Evolutionary conservation across 768 basidiomycete genomes (phyloP), one percentile per base, ranked within the genome.

Genomic region (Candolleomyces eurysporus): DNA sequence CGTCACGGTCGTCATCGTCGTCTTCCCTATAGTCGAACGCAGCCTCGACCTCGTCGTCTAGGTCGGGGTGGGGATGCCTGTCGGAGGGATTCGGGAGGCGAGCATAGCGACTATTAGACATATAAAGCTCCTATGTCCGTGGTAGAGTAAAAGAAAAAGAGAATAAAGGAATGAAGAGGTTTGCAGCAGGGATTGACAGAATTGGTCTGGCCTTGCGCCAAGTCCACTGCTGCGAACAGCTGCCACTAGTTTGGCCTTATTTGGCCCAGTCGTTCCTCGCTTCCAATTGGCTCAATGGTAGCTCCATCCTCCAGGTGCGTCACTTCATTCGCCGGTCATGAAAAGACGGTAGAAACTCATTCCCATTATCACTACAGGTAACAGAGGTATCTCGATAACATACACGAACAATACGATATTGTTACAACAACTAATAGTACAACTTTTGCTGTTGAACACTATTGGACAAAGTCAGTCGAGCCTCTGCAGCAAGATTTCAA

Each of bases 21-120:
- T 88, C 88, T 59, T 92, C 91, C 4, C 85, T 83, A 65, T 91
- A 89, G 71, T 88, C 88, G 65, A 95, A 95, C 2, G 94, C 92
- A 22, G 92, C 92, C 69, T 94, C 89, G 84, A 95, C 86, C 77
- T 94, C 79, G 36, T 69, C 71, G 62, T 77, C 75, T 60, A 69
- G 71, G 59, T 75, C 89, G 61, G 80, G 71, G 78, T 71, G 58
- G 80, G 75, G 50, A 73, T 76, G 69, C 83, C 82, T 17, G 79
- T 48, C 50, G 74, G 66, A 77, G 21, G 83, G 79, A 65, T 83
- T 86, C 11, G 88, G 86, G 49, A 91, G 74, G 61, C 89, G 85
- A 1, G 85, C 84, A 80, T 92, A 92, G 66, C 85, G 83, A 65
- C 78, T 81, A 36, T 36, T 36, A 66, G 86, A 71, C 81, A 82